Evolutionary conservation across 2,329 filamentous ascomycete genomes (phyloP).

Genomic region (Akanthomyces muscarius): DNA sequence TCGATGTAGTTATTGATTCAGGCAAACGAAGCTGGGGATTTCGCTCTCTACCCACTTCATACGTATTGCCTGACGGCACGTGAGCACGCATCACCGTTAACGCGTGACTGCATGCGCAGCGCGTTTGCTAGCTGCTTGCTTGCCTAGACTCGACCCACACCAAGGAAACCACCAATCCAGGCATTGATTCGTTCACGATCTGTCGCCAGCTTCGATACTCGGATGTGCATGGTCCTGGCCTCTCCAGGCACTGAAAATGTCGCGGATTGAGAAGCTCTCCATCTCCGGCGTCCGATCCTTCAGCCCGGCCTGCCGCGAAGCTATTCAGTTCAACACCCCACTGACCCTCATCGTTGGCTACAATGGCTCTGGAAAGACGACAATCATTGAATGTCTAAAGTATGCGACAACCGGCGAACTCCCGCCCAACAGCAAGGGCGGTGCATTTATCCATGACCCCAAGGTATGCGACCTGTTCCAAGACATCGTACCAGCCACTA

Average conservation of each 20-base stretch:
- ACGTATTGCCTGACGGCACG: slow-evolving; percentile 13
- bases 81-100: slow-evolving; percentile 23
- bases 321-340: slow-evolving; percentile 83
- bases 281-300: slow-evolving; percentile 85
- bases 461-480: slow-evolving; percentile 48
- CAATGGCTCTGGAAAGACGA: slow-evolving; percentile 97
- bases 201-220: background rate
- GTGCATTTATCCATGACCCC: slow-evolving; percentile 96
- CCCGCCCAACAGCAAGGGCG: slow-evolving; percentile 84
- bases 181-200: background rate
- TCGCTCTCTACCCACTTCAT: too few relatives aligned
- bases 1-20: too few relatives aligned
- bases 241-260: slow-evolving; percentile 44
- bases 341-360: slow-evolving; percentile 94
- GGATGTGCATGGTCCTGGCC: background rate
- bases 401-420: slow-evolving; percentile 95
- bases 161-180: background rate
- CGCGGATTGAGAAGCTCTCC: slow-evolving; percentile 83
- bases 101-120: slow-evolving; percentile 18
- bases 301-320: slow-evolving; percentile 67
- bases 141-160: slow-evolving; percentile 10
- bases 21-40: too few relatives aligned
- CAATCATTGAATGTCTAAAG: slow-evolving; percentile 97
- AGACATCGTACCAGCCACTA: background rate
- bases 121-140: slow-evolving; percentile 7